Evolutionary conservation across 2,329 filamentous ascomycete species (phyloP).

Genomic region (Pseudohalonectria lignicola): DNA sequence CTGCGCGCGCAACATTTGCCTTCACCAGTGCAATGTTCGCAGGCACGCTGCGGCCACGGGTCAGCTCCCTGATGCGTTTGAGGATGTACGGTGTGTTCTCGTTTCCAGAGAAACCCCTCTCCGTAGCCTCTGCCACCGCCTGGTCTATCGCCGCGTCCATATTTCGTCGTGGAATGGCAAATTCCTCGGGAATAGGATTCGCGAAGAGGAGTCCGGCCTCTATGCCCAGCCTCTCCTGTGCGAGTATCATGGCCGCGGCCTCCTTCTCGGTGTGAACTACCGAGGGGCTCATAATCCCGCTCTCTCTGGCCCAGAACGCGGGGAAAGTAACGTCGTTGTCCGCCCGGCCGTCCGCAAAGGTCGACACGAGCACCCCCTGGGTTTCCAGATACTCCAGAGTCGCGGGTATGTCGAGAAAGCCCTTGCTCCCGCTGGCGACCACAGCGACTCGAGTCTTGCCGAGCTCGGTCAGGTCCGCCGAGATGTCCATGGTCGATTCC

Average conservation of each 20-base stretch:
- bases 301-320: constrained; percentile 86
- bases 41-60: constrained; percentile 55
- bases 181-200: constrained; percentile 68
- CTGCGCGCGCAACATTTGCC: constrained; percentile 42
- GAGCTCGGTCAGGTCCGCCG: constrained; percentile 88
- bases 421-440: constrained; percentile 85
- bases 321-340: constrained; percentile 76
- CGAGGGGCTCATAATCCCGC: constrained; percentile 67
- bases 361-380: constrained; percentile 70
- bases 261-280: constrained; percentile 66
- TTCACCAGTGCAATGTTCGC: constrained; percentile 59
- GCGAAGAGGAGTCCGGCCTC: constrained; percentile 77
- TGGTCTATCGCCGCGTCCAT: constrained; percentile 60
- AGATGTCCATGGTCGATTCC: constrained; percentile 82
- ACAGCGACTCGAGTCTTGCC: constrained; percentile 83
- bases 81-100: constrained; percentile 81
- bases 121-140: constrained; percentile 51
- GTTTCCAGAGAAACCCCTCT: constrained; percentile 58
- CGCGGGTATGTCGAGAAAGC: constrained; percentile 83
- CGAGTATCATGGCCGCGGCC: constrained; percentile 79
- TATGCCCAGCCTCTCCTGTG: constrained; percentile 62
- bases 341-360: constrained; percentile 72
- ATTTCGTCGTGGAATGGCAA: constrained; percentile 57
- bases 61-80: constrained; percentile 67
- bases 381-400: constrained; percentile 72